Percentiles rank a stretch among this genome's conserved stretches.
Conservation (phyloP, 1,284 basidiomycete genomes). For the Trichosporon sp. region DNA sequence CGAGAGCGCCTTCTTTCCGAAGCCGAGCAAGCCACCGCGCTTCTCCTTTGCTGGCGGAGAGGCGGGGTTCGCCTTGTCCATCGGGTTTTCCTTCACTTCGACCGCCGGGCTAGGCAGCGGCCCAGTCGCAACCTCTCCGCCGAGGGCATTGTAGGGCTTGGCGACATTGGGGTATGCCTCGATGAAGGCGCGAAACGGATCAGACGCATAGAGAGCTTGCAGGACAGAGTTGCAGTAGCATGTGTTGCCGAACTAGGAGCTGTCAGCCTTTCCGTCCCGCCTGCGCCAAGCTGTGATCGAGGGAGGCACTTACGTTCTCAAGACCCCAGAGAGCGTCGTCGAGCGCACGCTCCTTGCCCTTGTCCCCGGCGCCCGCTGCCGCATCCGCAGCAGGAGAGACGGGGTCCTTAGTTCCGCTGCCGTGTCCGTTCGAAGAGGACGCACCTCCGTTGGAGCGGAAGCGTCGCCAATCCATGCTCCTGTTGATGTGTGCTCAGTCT, state of each 20-base stretch:
- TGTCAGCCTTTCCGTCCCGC: background rate
- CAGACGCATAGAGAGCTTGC: slow-evolving; percentile 85
- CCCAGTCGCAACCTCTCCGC: slow-evolving; percentile 16
- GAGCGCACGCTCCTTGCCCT: slow-evolving; percentile 27
- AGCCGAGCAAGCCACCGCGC: slow-evolving; percentile 17
- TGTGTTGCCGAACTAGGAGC: slow-evolving; percentile 67
- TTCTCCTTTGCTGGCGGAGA: slow-evolving; percentile 21
- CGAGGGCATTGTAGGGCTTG: slow-evolving; percentile 40
- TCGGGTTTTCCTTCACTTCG: slow-evolving; percentile 17
- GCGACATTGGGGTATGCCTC: slow-evolving; percentile 53
- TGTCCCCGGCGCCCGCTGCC: slow-evolving; percentile 2
- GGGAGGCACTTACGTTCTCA: slow-evolving; percentile 74
- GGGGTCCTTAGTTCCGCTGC: background rate
- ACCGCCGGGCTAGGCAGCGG: slow-evolving; percentile 9
- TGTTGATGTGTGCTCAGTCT: background rate
- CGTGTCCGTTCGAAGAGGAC: slow-evolving; percentile 7
- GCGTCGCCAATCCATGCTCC: slow-evolving; percentile 19
- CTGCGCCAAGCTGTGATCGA: background rate
- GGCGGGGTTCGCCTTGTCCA: slow-evolving; percentile 9
- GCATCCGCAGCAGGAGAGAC: background rate
- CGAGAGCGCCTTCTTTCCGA: slow-evolving; percentile 14
- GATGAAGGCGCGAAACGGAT: slow-evolving; percentile 72
- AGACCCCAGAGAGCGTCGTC: slow-evolving; percentile 63
- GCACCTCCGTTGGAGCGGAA: slow-evolving; percentile 10
- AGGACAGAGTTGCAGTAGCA: slow-evolving; percentile 97